A percentile compares a stretch with the other conserved stretches of the same genome.
Evolutionary conservation across 768 basidiomycete species (phyloP).

Genomic region (Russula sp.): DNA sequence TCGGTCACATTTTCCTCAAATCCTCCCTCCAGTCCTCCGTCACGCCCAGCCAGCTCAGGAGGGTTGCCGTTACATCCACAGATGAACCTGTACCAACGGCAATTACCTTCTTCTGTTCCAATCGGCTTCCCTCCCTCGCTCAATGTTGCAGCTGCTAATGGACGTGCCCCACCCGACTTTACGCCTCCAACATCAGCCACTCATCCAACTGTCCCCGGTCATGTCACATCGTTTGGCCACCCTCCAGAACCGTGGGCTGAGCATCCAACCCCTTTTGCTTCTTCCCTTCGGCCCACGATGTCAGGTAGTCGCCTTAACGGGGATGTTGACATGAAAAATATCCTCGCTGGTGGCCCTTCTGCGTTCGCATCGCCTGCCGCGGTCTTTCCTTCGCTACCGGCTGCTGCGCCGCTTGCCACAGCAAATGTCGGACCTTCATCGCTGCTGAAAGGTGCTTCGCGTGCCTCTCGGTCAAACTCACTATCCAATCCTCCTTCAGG

Average conservation of each 20-base stretch:
- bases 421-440: constrained; percentile 21
- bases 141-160: constrained; percentile 24
- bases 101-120: constrained; percentile 16
- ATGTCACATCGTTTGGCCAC: constrained; percentile 31
- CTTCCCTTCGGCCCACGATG: constrained; percentile 31
- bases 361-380: constrained; percentile 29
- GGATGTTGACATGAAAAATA: constrained; percentile 23
- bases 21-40: constrained; percentile 25
- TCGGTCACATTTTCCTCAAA: constrained; percentile 22
- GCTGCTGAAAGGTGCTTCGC: constrained; percentile 21
- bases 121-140: constrained; percentile 24
- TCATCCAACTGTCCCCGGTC: constrained; percentile 26
- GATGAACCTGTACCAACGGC: constrained; percentile 23
- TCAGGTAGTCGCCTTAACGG: constrained; percentile 26
- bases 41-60: constrained; percentile 33
- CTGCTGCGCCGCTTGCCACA: constrained; percentile 17
- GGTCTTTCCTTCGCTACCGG: constrained; percentile 30
- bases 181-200: constrained; percentile 25
- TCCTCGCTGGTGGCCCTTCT: constrained; percentile 12
- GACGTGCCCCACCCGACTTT: constrained; percentile 25
- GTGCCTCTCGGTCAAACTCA: constrained; percentile 32
- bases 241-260: constrained; percentile 23
- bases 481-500: constrained; percentile 27
- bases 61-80: constrained; percentile 26
- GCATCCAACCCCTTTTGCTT: constrained; percentile 12